Percentiles rank a stretch among this genome's conserved stretches.
Conservation (phyloP, 176 grass and related monocot species). For the Juncus inflexus region DNA sequence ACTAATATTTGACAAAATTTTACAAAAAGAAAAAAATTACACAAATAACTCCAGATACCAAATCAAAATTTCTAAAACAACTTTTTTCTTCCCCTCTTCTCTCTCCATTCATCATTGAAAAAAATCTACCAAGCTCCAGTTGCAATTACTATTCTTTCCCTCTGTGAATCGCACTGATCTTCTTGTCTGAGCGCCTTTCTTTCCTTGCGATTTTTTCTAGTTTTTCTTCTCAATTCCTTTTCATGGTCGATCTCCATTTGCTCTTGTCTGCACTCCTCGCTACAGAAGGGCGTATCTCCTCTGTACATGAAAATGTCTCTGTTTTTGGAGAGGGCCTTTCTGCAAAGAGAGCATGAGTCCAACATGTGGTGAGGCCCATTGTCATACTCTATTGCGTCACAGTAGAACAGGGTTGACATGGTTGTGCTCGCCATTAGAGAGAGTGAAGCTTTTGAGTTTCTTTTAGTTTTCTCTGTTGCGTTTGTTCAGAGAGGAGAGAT, state of each 20-base stretch:
- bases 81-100: too few species aligned
- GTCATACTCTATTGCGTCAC: background rate
- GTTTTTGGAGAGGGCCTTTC: constrained; percentile 37
- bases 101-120: too few species aligned
- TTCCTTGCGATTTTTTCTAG: constrained; percentile 10
- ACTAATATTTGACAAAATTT: too few species aligned
- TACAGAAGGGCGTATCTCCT: constrained; percentile 79
- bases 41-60: too few species aligned
- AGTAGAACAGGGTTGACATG: constrained; percentile 50
- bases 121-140: constrained; percentile 19
- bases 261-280: constrained; percentile 60
- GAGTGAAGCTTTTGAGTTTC: background rate
- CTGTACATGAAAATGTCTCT: constrained; percentile 77
- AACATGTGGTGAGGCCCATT: constrained; percentile 21
- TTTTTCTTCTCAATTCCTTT: constrained; percentile 18
- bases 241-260: constrained; percentile 55
- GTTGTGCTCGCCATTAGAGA: constrained; percentile 13
- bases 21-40: too few species aligned
- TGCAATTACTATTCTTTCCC: constrained; percentile 14
- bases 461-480: too few species aligned
- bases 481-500: constrained; percentile 5
- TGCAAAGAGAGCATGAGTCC: constrained; percentile 60
- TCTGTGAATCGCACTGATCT: background rate
- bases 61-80: too few species aligned
- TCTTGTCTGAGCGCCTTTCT: constrained; percentile 13